phyloP scores from a whole-genome alignment of 2,329 filamentous ascomycete species.

The Pseudocercospora crystallina region DNA sequence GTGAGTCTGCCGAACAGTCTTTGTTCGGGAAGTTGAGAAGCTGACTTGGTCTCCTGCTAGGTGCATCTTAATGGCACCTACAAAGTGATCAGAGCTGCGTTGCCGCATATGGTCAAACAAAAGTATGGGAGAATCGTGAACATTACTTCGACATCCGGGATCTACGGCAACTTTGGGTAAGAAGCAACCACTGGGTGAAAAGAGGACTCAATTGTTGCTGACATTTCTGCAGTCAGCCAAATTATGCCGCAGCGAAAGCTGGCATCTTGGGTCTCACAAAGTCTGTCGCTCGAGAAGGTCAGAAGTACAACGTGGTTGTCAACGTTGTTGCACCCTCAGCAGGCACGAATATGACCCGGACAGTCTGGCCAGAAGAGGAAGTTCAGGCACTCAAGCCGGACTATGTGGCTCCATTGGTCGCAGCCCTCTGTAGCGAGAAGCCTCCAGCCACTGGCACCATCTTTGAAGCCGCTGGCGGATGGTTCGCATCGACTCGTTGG shows the following conservation, averaged over 20 bases:
- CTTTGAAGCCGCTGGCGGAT: slow-evolving; percentile 91
- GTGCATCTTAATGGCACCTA: slow-evolving; percentile 89
- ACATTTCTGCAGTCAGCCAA: slow-evolving; percentile 62
- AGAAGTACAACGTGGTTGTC: slow-evolving; percentile 94
- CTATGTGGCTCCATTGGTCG: slow-evolving; percentile 89
- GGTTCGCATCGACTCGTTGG: slow-evolving; percentile 88
- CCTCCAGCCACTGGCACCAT: slow-evolving; percentile 78
- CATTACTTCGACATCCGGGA: slow-evolving; percentile 91
- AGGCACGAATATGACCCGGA: slow-evolving; percentile 89
- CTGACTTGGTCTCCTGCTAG: too few relatives aligned
- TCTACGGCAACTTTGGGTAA: slow-evolving; percentile 98
- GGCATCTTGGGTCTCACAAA: slow-evolving; percentile 93
- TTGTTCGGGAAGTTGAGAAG: too few relatives aligned
- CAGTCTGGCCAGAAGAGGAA: slow-evolving; percentile 90
- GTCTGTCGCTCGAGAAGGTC: slow-evolving; percentile 84
- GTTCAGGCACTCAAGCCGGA: slow-evolving; percentile 98
- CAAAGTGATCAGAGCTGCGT: slow-evolving; percentile 93
- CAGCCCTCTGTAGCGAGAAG: slow-evolving; percentile 80
- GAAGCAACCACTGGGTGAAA: slow-evolving; percentile 67
- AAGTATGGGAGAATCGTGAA: slow-evolving; percentile 96
- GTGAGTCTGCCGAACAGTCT: slow-evolving; percentile 33
- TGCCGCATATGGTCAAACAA: slow-evolving; percentile 95
- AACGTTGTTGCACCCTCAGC: slow-evolving; percentile 97
- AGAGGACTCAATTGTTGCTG: slow-evolving; percentile 92
- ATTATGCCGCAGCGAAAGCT: slow-evolving; percentile 46